Base-by-base conservation (phyloP, 768 basidiomycete species). In the Arthromyces matolae region DNA sequence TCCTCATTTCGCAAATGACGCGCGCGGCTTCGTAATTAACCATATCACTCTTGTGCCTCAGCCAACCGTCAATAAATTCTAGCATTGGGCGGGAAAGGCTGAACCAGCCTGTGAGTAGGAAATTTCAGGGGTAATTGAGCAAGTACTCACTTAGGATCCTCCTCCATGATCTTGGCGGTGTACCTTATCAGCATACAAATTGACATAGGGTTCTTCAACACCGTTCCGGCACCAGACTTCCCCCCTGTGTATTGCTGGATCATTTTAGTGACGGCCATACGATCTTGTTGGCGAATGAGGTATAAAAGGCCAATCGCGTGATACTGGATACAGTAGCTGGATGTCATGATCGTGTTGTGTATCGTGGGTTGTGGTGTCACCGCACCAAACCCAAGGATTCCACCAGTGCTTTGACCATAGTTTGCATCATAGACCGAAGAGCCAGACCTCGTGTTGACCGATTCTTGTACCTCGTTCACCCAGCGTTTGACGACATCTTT, bases 231-330 rank as follows among this genome's bases (percentile, higher is more conserved):
- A 23, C 89, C 89, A 31, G 87, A 84, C 60, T 89, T 89, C 12
- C 90, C 90, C 5, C 90, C 90, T 35, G 89, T 91, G 14, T 97
- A 79, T 64, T 98, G 95, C 66, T 98, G 95, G 42, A 99, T 94
- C 93, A 97, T 95, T 72, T 98, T 99, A 23, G 93, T 97, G 27
- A 98, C 83, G 3, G 96, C 96, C 96, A 98, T 99, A 53, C 96
- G 77, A 69, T 99, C 96, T 64, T 96, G 93, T 64, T 95, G 92
- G 35, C 96, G 83, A 60, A 99, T 97, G 51, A 92, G 73, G 66
- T 95, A 97, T 34, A 99, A 73, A 47, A 98, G 71, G 16, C 95
- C 95, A 28, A 99, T 75, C 2, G 93, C 94, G 62, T 98, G 96
- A 67, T 98, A 99, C 70, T 99, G 96, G 23, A 93, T 84, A 68